A percentile compares a stretch with the other conserved stretches of the same genome.
These are phyloP conservation scores for Vicia villosa DNA, from an alignment of 306 rosid genomes.

Conservation along the genomic window DNA sequence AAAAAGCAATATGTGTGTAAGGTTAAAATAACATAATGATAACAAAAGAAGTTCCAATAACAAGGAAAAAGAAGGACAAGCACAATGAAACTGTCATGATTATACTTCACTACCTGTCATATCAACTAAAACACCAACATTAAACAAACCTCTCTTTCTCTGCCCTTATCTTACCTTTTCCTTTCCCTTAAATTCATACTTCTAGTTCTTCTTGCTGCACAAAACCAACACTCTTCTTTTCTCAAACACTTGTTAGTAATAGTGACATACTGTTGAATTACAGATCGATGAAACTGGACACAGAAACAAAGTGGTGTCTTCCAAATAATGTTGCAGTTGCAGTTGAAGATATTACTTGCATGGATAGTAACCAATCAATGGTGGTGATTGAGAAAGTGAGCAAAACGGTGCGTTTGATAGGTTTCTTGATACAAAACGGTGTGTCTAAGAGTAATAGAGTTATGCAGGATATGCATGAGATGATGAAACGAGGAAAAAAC, in stretches of 20 bases:
- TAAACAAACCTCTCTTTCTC: conserved; percentile 39
- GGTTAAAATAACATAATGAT: conserved; percentile 34
- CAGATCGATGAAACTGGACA: conserved; percentile 35
- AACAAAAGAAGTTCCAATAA: conserved; percentile 40
- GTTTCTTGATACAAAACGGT: conserved; percentile 44
- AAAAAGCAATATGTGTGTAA: background rate
- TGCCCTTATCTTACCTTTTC: conserved; percentile 40
- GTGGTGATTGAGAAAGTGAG: conserved; percentile 38
- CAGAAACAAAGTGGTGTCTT: conserved; percentile 17
- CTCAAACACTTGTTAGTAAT: background rate
- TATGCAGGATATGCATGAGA: conserved; percentile 35
- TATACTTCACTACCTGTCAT: conserved; percentile 30
- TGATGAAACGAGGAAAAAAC: conserved; percentile 44
- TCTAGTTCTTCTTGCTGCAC: background rate
- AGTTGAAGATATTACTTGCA: conserved; percentile 42
- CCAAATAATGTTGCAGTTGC: conserved; percentile 30
- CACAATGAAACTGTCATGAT: conserved; percentile 52
- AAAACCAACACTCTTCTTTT: conserved; percentile 29
- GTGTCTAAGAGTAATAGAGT: conserved; percentile 38
- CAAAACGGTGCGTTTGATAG: conserved; percentile 50
- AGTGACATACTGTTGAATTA: background rate
- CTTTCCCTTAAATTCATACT: conserved; percentile 30
- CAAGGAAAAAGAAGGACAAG: conserved; percentile 31
- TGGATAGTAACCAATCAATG: conserved; percentile 36
- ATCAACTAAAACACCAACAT: conserved; percentile 34